phyloP scores from a whole-genome alignment of 352 stramenopile genomes.

The Globisporangium megalacanthum region DNA sequence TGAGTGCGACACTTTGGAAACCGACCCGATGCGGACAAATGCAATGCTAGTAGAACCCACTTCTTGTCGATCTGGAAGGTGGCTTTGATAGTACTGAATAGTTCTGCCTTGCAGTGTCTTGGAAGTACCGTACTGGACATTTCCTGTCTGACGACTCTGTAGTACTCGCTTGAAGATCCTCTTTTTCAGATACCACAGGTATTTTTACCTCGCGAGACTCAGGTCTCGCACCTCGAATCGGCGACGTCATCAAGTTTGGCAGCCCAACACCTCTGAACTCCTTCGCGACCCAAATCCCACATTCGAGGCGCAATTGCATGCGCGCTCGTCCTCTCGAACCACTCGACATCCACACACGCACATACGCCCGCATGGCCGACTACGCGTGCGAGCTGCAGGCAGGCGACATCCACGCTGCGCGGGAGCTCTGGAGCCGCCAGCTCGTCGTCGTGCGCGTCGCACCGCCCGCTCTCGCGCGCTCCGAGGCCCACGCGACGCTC shows the following conservation, averaged over 20 bases:
- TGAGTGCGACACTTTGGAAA: too few relatives aligned
- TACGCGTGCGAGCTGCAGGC: conserved; percentile 24
- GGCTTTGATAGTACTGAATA: too few relatives aligned
- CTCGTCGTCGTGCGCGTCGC: conserved; percentile 32
- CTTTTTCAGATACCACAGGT: background rate
- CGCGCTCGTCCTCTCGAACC: too few relatives aligned
- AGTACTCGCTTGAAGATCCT: too few relatives aligned
- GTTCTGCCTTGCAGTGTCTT: too few relatives aligned
- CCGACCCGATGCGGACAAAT: too few relatives aligned
- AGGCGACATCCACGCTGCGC: conserved; percentile 20
- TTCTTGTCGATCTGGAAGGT: too few relatives aligned
- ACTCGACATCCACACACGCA: background rate
- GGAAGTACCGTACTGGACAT: too few relatives aligned
- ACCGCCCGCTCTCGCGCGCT: conserved; percentile 8
- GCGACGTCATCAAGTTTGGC: background rate
- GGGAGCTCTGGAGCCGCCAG: conserved; percentile 37
- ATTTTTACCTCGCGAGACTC: background rate
- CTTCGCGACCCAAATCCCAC: background rate
- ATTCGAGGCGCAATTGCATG: background rate
- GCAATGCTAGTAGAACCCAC: too few relatives aligned
- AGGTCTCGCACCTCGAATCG: background rate
- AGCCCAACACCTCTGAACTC: background rate
- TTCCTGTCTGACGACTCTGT: too few relatives aligned
- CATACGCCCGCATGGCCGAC: conserved; percentile 17
- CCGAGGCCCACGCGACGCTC: conserved; percentile 17